A percentile compares a stretch with the other conserved stretches of the same genome.
Conservation (phyloP, 306 rosid species). For the Castanea sativa region DNA sequence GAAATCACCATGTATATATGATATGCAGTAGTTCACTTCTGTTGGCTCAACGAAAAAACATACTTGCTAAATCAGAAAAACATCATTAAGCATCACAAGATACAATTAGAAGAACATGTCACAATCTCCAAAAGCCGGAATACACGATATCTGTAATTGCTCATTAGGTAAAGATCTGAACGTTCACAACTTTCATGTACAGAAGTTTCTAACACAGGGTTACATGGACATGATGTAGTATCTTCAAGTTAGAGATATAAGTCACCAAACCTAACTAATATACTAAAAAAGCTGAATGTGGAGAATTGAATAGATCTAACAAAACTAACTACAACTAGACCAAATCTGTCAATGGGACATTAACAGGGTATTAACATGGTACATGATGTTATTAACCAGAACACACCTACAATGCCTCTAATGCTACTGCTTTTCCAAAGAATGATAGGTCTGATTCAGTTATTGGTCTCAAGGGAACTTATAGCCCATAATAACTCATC, state of each 20-base stretch:
- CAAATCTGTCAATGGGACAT: conserved; percentile 13
- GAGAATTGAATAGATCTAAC: conserved; percentile 12
- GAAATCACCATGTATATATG: neutral
- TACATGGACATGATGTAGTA: conserved; percentile 19
- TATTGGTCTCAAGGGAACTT: neutral
- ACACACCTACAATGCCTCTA: neutral
- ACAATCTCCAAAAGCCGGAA: neutral
- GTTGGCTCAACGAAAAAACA: neutral
- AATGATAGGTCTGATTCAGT: neutral
- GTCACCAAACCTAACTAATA: conserved; percentile 12
- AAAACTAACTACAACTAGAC: conserved; percentile 23
- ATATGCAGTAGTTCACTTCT: neutral
- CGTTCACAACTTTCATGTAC: conserved; percentile 26
- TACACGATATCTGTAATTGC: conserved; percentile 2
- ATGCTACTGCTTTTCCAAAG: neutral
- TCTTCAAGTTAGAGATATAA: neutral
- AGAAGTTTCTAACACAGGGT: conserved; percentile 22
- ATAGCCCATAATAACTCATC: conserved; percentile 3
- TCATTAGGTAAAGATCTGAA: neutral
- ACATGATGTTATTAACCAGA: conserved; percentile 15
- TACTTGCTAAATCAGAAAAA: neutral
- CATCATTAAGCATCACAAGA: neutral
- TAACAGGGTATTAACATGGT: conserved; percentile 3
- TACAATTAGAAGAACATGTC: neutral
- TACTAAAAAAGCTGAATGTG: conserved; percentile 10